phyloP scores from a whole-genome alignment of 169 alveolate species.

The Plasmodium blacklocki region DNA sequence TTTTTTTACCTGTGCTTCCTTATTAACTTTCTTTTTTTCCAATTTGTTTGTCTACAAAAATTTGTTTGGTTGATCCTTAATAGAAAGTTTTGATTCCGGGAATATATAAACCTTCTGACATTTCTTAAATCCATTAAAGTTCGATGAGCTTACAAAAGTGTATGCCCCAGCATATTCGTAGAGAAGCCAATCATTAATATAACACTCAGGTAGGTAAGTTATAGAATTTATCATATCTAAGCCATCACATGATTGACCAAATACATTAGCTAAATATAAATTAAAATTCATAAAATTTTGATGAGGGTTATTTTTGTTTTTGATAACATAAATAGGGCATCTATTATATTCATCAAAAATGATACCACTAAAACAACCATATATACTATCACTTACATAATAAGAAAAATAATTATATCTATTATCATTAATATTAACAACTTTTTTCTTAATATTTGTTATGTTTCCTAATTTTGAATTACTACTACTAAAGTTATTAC shows the following conservation, averaged over 20 bases:
- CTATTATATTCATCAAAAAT: conserved; percentile 72
- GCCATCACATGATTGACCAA: conserved; percentile 77
- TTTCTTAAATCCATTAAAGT: conserved; percentile 43
- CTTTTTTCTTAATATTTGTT: conserved; percentile 62
- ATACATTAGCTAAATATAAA: conserved; percentile 46
- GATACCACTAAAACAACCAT: conserved; percentile 76
- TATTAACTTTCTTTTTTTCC: neutral
- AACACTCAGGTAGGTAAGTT: conserved; percentile 65
- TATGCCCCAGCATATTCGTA: conserved; percentile 74
- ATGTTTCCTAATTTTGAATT: conserved; percentile 67
- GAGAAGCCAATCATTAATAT: conserved; percentile 65
- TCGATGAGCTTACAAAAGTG: conserved; percentile 58
- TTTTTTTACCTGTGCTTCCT: neutral
- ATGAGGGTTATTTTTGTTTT: conserved; percentile 19
- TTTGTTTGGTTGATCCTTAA: neutral
- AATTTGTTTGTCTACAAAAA: neutral
- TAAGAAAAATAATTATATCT: conserved; percentile 66
- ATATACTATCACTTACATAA: conserved; percentile 73
- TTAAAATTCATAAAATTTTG: conserved; percentile 6
- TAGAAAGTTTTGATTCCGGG: conserved; percentile 8
- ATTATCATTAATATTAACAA: conserved; percentile 39
- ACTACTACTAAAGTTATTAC: neutral
- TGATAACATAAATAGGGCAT: conserved; percentile 48
- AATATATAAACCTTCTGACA: conserved; percentile 55
- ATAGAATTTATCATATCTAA: conserved; percentile 65